These are phyloP conservation scores for Malassezia restricta DNA, from an alignment of 1,284 basidiomycete genomes.

Conservation along the genomic window DNA sequence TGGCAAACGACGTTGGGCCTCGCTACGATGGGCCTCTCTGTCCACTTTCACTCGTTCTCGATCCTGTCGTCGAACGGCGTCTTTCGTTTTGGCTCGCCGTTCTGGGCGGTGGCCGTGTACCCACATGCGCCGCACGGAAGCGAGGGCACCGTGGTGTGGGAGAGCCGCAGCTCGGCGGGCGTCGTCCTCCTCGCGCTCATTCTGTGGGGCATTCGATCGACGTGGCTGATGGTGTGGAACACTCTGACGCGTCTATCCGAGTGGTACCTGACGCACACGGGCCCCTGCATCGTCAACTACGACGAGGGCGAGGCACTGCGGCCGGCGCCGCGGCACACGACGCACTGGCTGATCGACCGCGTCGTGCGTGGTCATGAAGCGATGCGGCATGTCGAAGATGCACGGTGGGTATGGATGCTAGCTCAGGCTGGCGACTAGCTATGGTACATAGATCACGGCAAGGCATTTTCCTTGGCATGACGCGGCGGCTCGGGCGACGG, in stretches of 20 bases:
- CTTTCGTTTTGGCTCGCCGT: constrained; percentile 5
- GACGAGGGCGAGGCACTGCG: not conserved
- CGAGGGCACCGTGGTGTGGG: not conserved
- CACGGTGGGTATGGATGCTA: constrained; percentile 6
- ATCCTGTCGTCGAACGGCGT: constrained; percentile 1
- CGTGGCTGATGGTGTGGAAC: not conserved
- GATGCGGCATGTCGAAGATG: not conserved
- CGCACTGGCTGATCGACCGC: not conserved
- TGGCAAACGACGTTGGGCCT: constrained; percentile 7
- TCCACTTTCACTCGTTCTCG: not conserved
- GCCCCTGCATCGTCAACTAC: not conserved
- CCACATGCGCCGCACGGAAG: not conserved
- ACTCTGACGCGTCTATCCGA: not conserved
- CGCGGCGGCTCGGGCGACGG: constrained; percentile 14
- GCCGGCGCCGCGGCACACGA: not conserved
- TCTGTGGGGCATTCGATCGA: not conserved
- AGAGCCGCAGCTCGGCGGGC: constrained; percentile 1
- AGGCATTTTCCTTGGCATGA: not conserved
- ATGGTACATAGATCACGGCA: constrained; percentile 3
- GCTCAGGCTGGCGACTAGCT: constrained; percentile 7
- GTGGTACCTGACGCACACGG: not conserved
- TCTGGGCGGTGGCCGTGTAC: constrained; percentile 2
- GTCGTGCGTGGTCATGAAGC: constrained; percentile 1
- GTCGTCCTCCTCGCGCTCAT: not conserved
- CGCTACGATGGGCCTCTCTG: constrained; percentile 2